Base-by-base conservation (phyloP, 768 basidiomycete species). In the Pleurotus sapidus region DNA sequence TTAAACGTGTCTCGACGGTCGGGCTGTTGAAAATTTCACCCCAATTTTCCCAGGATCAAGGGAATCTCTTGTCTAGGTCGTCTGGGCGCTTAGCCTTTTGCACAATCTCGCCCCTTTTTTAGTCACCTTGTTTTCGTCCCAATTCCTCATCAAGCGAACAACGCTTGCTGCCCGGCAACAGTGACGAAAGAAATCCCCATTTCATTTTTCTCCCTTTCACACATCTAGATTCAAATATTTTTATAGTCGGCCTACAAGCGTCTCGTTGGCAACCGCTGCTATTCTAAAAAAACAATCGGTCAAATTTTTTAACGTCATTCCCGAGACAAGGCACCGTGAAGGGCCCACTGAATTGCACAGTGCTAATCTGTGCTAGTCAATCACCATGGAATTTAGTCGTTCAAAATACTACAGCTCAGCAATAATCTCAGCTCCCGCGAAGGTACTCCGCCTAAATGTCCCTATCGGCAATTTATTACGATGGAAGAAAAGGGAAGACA, bases 1-100 rank as follows among this genome's bases (percentile, higher is more conserved):
- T 54, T 54, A 54, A 54, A 54, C 51, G 51, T 54, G 51, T 54
- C 51, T 54, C 51, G 51, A 54, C 42, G 51, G 51, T 54, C 51
- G 51, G 51, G 51, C 51, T 54, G 39, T n/a, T 54, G 51, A 54
- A 54, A 54, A 38, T 54, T 54, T 54, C 39, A n/a, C 51, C 38
- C 51, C 17, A 42, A 40, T 54, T 25, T 54, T 54, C 51, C 51
- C 51, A 54, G 51, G 51, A 23, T 54, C 51, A 54, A 54, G 51
- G 49, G 51, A 25, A 54, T 54, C 51, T 23, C 51, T 42, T 42
- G 38, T 50, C 49, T 50, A 14, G 12, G 49, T 11, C 27, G 15
- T 34, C 15, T 51, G 27, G 15, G 37, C 49, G 30, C 49, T 30
- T 17, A 25, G 17, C 37, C 49, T 51, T 12, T 38, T 34, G 27